Conservation (phyloP, 2,329 filamentous ascomycete genomes). For the Xylariaceae sp. region DNA sequence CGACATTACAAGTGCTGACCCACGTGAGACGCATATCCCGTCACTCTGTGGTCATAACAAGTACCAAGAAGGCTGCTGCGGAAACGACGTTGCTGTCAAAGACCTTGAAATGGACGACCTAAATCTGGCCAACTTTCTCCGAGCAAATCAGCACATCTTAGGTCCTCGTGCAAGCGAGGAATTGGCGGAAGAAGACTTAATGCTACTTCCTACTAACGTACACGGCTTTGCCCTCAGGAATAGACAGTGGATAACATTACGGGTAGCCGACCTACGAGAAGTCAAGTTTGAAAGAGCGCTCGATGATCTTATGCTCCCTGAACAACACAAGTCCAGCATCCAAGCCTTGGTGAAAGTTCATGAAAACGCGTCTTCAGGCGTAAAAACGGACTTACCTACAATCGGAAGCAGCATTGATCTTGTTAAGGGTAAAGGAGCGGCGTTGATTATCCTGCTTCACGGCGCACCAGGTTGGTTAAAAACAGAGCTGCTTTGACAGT, state of each 20-base stretch:
- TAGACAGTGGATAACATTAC: slow-evolving; percentile 11
- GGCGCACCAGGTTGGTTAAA: slow-evolving; percentile 19
- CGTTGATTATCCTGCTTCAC: slow-evolving; percentile 21
- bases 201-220: slow-evolving; percentile 5
- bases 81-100: slow-evolving; percentile 5
- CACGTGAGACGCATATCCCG: neutral
- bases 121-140: neutral
- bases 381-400: neutral
- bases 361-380: slow-evolving; percentile 3
- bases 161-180: neutral
- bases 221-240: slow-evolving; percentile 14
- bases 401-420: slow-evolving; percentile 16
- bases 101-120: neutral
- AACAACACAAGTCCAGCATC: slow-evolving; percentile 14
- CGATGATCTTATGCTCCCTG: slow-evolving; percentile 15
- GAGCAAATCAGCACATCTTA: neutral
- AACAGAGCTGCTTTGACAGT: neutral
- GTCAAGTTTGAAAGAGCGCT: slow-evolving; percentile 13
- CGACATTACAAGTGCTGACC: neutral
- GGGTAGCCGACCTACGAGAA: slow-evolving; percentile 1
- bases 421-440: slow-evolving; percentile 21
- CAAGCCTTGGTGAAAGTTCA: slow-evolving; percentile 21
- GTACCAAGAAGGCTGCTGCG: neutral
- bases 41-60: neutral
- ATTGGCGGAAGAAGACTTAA: slow-evolving; percentile 7